Percentiles rank a stretch among this genome's conserved stretches.
These are phyloP conservation scores for Fraxinus sp. DNA, from an alignment of 305 asterid genomes.

Conservation along the genomic window DNA sequence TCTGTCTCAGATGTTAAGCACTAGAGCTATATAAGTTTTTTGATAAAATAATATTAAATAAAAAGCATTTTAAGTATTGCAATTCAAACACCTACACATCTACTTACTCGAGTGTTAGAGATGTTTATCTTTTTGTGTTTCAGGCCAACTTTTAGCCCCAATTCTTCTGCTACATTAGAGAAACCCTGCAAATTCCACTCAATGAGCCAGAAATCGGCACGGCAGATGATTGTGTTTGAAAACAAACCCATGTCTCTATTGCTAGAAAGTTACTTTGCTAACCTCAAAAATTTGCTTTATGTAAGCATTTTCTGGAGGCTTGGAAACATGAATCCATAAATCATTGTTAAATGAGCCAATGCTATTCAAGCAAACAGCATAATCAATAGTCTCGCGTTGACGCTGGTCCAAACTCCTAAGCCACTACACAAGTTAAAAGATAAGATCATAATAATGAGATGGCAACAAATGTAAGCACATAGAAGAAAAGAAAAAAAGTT, in stretches of 20 bases:
- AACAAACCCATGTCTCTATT: neutral
- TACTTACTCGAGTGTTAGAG: slow-evolving; percentile 90
- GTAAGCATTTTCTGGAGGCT: slow-evolving; percentile 90
- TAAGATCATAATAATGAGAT: slow-evolving; percentile 29
- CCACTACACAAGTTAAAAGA: slow-evolving; percentile 56
- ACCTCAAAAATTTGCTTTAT: slow-evolving; percentile 95
- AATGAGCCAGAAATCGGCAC: slow-evolving; percentile 27
- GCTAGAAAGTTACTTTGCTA: slow-evolving; percentile 17
- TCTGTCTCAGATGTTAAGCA: neutral
- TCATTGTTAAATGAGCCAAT: slow-evolving; percentile 64
- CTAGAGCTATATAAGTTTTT: slow-evolving; percentile 10
- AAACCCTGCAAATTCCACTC: slow-evolving; percentile 60
- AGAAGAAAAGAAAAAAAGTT: slow-evolving; percentile 7
- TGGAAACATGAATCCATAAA: slow-evolving; percentile 86
- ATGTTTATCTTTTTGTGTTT: slow-evolving; percentile 98
- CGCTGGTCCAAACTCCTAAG: slow-evolving; percentile 94
- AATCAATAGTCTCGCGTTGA: slow-evolving; percentile 86
- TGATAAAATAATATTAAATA: neutral
- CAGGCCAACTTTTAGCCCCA: slow-evolving; percentile 74
- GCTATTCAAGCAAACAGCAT: slow-evolving; percentile 92
- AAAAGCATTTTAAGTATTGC: neutral
- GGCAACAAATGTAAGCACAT: neutral
- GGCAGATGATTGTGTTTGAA: slow-evolving; percentile 10
- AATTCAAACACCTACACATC: slow-evolving; percentile 14
- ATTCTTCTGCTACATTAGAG: slow-evolving; percentile 66